These are phyloP conservation scores for Scleromitrula shiraiana DNA, from an alignment of 2,329 filamentous ascomycete species.

Conservation along the genomic window DNA sequence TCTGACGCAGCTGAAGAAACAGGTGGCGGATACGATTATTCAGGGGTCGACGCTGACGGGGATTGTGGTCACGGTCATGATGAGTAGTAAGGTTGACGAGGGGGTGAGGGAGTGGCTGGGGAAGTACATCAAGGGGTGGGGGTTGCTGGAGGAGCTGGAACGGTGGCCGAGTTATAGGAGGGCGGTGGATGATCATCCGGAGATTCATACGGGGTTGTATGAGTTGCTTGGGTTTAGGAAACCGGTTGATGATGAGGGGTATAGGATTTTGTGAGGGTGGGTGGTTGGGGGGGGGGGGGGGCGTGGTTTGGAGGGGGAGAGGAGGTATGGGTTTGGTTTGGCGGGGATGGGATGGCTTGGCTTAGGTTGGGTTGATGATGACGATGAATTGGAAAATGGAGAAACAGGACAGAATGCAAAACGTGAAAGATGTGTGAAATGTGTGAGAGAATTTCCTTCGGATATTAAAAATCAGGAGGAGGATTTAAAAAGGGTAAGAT, in stretches of 20 bases:
- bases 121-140: constrained; percentile 11
- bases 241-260: constrained; percentile 8
- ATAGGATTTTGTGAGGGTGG: constrained; percentile 11
- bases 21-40: constrained; percentile 4
- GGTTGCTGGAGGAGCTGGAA: neutral
- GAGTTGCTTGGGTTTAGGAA: constrained; percentile 13
- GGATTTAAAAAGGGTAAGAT: neutral
- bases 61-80: constrained; percentile 14
- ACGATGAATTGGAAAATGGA: neutral
- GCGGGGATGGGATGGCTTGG: neutral
- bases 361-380: neutral
- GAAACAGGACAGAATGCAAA: neutral
- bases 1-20: constrained; percentile 15
- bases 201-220: constrained; percentile 10
- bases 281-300: too few relatives aligned
- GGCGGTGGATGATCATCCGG: constrained; percentile 9
- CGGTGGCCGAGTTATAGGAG: neutral
- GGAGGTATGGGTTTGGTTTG: neutral
- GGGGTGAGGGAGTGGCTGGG: constrained; percentile 19
- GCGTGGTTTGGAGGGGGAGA: neutral
- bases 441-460: neutral
- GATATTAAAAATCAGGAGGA: neutral
- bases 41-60: constrained; percentile 4
- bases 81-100: constrained; percentile 20
- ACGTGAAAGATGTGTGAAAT: neutral